These are phyloP conservation scores for Peronospora farinosa DNA, from an alignment of 352 stramenopile species.

Conservation along the genomic window DNA sequence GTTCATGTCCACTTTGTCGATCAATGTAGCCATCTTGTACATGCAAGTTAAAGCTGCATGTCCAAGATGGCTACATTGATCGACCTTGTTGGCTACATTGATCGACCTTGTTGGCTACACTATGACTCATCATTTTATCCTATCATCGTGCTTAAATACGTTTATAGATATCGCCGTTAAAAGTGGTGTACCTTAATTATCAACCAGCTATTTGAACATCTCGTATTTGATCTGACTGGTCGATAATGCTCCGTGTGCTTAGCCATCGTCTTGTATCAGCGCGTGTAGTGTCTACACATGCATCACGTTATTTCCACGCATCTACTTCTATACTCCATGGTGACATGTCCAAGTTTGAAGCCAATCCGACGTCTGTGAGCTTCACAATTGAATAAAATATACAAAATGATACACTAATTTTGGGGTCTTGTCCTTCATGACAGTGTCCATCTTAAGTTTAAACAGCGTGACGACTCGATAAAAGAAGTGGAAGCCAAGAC, in stretches of 20 bases:
- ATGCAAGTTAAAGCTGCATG: too few species aligned
- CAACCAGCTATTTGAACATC: too few species aligned
- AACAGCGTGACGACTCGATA: constrained; percentile 51
- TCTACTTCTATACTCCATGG: constrained; percentile 41
- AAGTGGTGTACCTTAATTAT: too few species aligned
- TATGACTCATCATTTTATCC: too few species aligned
- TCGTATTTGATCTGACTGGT: too few species aligned
- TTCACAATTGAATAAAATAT: background rate
- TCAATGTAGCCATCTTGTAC: too few species aligned
- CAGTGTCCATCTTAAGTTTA: constrained; percentile 78
- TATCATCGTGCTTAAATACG: too few species aligned
- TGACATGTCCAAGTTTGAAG: constrained; percentile 51
- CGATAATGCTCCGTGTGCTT: constrained; percentile 31
- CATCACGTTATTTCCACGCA: constrained; percentile 37
- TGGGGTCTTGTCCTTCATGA: background rate
- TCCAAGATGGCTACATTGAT: too few species aligned
- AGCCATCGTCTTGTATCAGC: constrained; percentile 18
- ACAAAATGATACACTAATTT: constrained; percentile 11
- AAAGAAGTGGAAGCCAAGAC: constrained; percentile 61
- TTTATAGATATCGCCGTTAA: too few species aligned
- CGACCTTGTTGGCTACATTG: too few species aligned
- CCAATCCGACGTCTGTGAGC: constrained; percentile 49
- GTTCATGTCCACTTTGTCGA: too few species aligned
- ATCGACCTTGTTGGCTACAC: too few species aligned
- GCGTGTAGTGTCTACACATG: constrained; percentile 1